These are phyloP conservation scores for Diaporthe sp. DNA, from an alignment of 2,329 filamentous ascomycete species.

Conservation along the genomic window DNA sequence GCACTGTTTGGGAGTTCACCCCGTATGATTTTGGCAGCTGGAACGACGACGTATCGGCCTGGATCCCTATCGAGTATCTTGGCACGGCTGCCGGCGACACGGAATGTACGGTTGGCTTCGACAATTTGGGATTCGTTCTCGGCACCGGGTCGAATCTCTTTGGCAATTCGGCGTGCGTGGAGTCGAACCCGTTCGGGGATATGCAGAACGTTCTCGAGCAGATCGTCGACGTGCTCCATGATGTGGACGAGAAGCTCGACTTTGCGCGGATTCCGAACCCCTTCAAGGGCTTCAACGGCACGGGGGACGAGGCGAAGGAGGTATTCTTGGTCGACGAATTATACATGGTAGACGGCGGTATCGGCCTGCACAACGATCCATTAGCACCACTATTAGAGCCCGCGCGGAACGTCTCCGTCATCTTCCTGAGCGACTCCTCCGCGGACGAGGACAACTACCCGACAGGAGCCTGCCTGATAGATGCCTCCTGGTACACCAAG, in stretches of 20 bases:
- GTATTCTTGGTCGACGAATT: conserved; percentile 23
- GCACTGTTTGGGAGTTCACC: conserved; percentile 31
- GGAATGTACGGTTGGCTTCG: conserved; percentile 29
- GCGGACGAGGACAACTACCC: conserved; percentile 24
- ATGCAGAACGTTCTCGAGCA: conserved; percentile 6
- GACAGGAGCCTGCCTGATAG: not conserved
- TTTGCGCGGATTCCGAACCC: conserved; percentile 28
- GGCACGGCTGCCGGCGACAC: conserved; percentile 9
- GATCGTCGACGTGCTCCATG: not conserved
- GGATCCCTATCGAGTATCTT: conserved; percentile 24
- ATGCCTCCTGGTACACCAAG: conserved; percentile 5
- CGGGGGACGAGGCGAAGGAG: conserved; percentile 18
- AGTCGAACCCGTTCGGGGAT: not conserved
- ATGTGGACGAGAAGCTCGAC: conserved; percentile 10
- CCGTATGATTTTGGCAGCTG: conserved; percentile 33
- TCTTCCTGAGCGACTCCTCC: conserved; percentile 23
- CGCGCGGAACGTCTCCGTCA: conserved; percentile 20
- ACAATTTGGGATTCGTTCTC: conserved; percentile 1
- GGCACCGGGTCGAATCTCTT: conserved; percentile 27
- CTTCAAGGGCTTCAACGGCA: conserved; percentile 28
- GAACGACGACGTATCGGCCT: conserved; percentile 21
- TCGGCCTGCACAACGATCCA: conserved; percentile 19
- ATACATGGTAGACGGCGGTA: conserved; percentile 29
- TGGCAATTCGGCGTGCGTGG: conserved; percentile 4
- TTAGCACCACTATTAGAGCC: conserved; percentile 13